Conservation (phyloP, 1,284 basidiomycete genomes). For the Volvariella volvacea region DNA sequence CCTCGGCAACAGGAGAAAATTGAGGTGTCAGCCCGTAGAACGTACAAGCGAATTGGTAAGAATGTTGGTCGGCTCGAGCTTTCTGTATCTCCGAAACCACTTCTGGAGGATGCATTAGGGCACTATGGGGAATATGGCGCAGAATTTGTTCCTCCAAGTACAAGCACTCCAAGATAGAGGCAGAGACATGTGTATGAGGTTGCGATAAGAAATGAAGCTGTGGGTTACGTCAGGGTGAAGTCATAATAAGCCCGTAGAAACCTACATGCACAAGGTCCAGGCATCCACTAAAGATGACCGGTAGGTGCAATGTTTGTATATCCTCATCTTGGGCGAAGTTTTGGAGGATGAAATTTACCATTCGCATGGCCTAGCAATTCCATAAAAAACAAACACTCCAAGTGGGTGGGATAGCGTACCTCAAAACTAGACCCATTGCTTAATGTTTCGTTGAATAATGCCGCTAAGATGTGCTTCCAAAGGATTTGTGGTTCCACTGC, state of each 20-base stretch:
- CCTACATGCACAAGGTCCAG: conserved; percentile 58
- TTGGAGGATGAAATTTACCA: conserved; percentile 65
- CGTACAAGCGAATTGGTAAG: conserved; percentile 48
- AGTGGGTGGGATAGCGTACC: conserved; percentile 23
- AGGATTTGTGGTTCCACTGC: conserved; percentile 85
- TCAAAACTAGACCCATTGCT: conserved; percentile 36
- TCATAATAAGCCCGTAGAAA: conserved; percentile 7
- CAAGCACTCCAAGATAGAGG: conserved; percentile 35
- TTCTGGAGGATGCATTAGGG: conserved; percentile 44
- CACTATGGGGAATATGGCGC: conserved; percentile 42
- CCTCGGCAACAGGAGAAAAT: conserved; percentile 12
- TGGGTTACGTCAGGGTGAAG: conserved; percentile 1
- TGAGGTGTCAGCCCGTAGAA: conserved; percentile 49
- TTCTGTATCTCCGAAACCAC: conserved; percentile 28
- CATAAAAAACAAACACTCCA: conserved; percentile 9
- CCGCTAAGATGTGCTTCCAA: conserved; percentile 72
- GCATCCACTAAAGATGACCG: conserved; percentile 64
- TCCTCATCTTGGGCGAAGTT: conserved; percentile 83
- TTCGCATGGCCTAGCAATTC: conserved; percentile 45
- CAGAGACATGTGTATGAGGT: conserved; percentile 27
- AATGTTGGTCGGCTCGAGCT: conserved; percentile 23
- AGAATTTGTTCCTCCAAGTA: conserved; percentile 48
- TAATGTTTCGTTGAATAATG: conserved; percentile 46
- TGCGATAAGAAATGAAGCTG: conserved; percentile 26
- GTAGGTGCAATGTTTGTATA: conserved; percentile 73